phyloP scores from a whole-genome alignment of 2,329 filamentous ascomycete species.

The Hypoxylon sp. region DNA sequence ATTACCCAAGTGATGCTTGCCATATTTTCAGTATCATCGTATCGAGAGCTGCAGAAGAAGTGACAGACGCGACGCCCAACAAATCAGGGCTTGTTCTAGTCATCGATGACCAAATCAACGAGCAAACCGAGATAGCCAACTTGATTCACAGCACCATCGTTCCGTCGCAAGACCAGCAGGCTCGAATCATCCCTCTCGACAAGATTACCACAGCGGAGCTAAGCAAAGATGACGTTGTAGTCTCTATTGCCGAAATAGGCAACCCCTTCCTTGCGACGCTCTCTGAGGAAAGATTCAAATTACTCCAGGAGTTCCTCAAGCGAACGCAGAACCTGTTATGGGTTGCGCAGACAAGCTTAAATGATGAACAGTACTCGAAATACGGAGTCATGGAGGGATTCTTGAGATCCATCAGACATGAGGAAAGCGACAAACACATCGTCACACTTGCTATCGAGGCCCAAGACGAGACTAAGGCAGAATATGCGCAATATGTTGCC shows the following conservation, averaged over 20 bases:
- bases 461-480: constrained; percentile 22
- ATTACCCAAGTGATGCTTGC: constrained; percentile 29
- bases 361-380: constrained; percentile 42
- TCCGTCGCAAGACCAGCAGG: constrained; percentile 19
- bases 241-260: constrained; percentile 47
- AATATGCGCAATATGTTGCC: constrained; percentile 32
- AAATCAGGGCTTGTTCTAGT: constrained; percentile 40
- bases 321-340: constrained; percentile 47
- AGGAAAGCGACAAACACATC: constrained; percentile 49
- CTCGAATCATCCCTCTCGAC: constrained; percentile 29
- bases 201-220: constrained; percentile 21
- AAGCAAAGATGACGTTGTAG: constrained; percentile 41
- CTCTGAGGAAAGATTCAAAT: constrained; percentile 44
- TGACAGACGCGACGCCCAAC: background rate
- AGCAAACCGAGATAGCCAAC: constrained; percentile 41
- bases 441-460: constrained; percentile 41
- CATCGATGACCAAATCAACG: constrained; percentile 36
- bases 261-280: constrained; percentile 49
- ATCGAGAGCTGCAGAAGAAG: constrained; percentile 40
- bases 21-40: constrained; percentile 49
- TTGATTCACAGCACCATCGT: constrained; percentile 26
- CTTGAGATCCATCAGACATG: constrained; percentile 49
- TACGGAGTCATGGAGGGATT: constrained; percentile 48
- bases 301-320: constrained; percentile 45
- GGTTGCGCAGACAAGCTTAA: constrained; percentile 43